These are phyloP conservation scores for Allomyces arbusculus DNA, from an alignment of 192 early-diverging fungal genomes.

Conservation along the genomic window DNA sequence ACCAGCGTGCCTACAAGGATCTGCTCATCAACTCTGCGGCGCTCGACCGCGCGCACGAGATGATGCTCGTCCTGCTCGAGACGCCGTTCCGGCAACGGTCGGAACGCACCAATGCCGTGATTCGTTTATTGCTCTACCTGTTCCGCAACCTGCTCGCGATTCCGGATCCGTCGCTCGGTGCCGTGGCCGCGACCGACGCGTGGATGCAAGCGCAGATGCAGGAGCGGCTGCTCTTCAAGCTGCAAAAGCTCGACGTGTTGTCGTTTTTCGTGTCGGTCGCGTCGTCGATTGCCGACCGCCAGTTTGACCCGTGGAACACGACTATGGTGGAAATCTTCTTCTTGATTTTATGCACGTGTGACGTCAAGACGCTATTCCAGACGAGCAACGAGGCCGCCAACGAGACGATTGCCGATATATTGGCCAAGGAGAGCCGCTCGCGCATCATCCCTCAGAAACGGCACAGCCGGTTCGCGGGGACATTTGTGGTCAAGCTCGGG, in stretches of 20 bases:
- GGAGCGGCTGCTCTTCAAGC: background rate
- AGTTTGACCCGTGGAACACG: conserved; percentile 5
- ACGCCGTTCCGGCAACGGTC: background rate
- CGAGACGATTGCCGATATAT: background rate
- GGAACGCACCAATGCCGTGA: background rate
- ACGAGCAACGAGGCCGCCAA: background rate
- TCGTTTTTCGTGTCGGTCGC: conserved; percentile 5
- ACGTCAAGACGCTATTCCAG: background rate
- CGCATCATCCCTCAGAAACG: background rate
- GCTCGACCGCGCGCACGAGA: background rate
- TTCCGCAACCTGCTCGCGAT: conserved; percentile 4
- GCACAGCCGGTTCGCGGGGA: background rate
- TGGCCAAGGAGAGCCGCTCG: background rate
- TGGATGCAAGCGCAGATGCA: background rate
- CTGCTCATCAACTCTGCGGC: background rate
- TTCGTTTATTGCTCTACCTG: background rate
- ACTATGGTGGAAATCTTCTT: conserved; percentile 3
- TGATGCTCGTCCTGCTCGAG: background rate
- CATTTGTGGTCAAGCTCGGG: background rate
- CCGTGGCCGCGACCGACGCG: conserved; percentile 1
- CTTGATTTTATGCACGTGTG: background rate
- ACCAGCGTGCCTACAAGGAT: conserved; percentile 2
- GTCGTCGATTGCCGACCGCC: conserved; percentile 1
- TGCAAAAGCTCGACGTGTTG: conserved; percentile 2
- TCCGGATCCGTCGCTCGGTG: background rate